Evolutionary conservation across 768 basidiomycete species (phyloP).

Genomic region (Kwoniella sp.): DNA sequence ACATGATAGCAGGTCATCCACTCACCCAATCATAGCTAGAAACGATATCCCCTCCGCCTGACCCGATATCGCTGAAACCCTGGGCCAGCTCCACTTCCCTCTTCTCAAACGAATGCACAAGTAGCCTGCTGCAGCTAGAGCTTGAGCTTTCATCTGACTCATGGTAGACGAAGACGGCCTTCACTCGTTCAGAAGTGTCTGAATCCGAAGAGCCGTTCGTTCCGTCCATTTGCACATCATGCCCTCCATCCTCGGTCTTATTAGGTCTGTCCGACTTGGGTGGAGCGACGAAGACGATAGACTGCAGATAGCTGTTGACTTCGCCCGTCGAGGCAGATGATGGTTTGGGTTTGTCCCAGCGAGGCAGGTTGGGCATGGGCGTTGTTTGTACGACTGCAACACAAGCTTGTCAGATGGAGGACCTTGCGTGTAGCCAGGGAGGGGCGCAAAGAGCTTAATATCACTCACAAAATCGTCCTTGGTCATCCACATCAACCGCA

Average conservation of each 20-base stretch:
- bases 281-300: slow-evolving; percentile 27
- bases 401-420: no score
- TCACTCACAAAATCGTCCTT: slow-evolving; percentile 33
- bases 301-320: slow-evolving; percentile 17
- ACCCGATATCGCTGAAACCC: slow-evolving; percentile 34
- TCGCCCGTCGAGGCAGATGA: not conserved
- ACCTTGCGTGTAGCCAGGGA: no score
- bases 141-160: slow-evolving; percentile 4
- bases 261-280: not conserved
- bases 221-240: slow-evolving; percentile 6
- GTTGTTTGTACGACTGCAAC: slow-evolving; percentile 26
- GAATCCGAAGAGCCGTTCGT: not conserved
- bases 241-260: not conserved
- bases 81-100: slow-evolving; percentile 35
- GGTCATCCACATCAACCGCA: slow-evolving; percentile 30
- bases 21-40: slow-evolving; percentile 45
- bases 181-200: slow-evolving; percentile 7
- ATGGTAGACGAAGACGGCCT: slow-evolving; percentile 25
- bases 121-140: slow-evolving; percentile 15
- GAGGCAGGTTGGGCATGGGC: slow-evolving; percentile 33
- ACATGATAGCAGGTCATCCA: not conserved
- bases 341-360: not conserved
- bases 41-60: slow-evolving; percentile 10
- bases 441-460: no score
- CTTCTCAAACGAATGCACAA: slow-evolving; percentile 28